A percentile compares a stretch with the other conserved stretches of the same genome.
Conservation (phyloP, 2,329 filamentous ascomycete genomes). For the Pezicula carpinea region DNA sequence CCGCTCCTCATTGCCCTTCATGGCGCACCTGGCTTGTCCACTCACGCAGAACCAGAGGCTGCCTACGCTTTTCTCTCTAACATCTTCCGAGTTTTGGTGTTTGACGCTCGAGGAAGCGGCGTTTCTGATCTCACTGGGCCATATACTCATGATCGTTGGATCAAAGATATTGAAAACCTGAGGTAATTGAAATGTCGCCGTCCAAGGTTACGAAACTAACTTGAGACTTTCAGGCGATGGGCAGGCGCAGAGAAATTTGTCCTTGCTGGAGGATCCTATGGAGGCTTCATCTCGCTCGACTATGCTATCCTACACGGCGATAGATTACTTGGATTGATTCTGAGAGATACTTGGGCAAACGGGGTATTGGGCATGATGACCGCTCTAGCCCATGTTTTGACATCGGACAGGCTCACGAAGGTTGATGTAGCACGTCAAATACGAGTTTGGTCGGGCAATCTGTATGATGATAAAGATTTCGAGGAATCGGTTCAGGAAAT, state of each 20-base stretch:
- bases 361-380: background rate
- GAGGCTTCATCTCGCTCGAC: conserved; percentile 4
- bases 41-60: background rate
- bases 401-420: background rate
- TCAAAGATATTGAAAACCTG: conserved; percentile 2
- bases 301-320: conserved; percentile 1
- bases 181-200: background rate
- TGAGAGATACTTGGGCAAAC: background rate
- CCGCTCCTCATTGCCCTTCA: background rate
- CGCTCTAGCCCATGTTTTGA: background rate
- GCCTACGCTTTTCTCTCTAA: background rate
- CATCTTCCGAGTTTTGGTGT: conserved; percentile 1
- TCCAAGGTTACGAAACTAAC: background rate
- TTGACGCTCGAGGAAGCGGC: conserved; percentile 4
- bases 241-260: conserved; percentile 3
- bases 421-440: conserved; percentile 3
- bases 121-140: background rate
- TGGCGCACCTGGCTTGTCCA: background rate
- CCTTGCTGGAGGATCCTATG: conserved; percentile 3
- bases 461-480: conserved; percentile 3
- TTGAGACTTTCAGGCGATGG: background rate
- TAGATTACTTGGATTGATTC: background rate
- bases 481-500: conserved; percentile 1
- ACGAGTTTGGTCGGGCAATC: conserved; percentile 1
- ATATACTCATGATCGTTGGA: conserved; percentile 5